Evolutionary conservation across 768 basidiomycete genomes (phyloP).

Genomic region (Steccherinum ochraceum): DNA sequence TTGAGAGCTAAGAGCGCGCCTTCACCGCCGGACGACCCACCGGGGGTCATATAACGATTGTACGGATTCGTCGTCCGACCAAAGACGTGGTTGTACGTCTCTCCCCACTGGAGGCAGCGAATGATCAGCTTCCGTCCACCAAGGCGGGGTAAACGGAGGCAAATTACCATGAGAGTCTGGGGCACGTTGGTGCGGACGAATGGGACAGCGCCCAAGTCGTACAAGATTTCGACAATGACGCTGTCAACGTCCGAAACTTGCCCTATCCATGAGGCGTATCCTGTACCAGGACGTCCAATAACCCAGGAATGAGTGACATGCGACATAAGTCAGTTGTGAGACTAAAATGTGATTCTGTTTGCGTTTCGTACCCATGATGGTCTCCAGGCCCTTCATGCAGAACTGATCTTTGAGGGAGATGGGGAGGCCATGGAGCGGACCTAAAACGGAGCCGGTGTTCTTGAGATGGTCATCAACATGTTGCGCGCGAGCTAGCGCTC

Average conservation of each 20-base stretch:
- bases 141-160: not conserved
- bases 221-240: constrained; percentile 46
- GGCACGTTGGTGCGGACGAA: constrained; percentile 53
- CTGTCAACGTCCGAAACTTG: constrained; percentile 39
- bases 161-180: constrained; percentile 44
- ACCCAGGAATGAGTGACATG: not conserved
- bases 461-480: constrained; percentile 36
- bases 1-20: constrained; percentile 62
- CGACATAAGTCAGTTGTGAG: not conserved
- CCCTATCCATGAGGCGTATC: constrained; percentile 52
- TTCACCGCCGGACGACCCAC: constrained; percentile 86
- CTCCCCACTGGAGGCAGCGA: constrained; percentile 48
- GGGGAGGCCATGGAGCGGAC: constrained; percentile 41
- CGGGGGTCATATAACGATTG: constrained; percentile 63
- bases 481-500: constrained; percentile 34
- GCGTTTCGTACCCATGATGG: constrained; percentile 39
- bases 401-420: constrained; percentile 45
- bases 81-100: constrained; percentile 75
- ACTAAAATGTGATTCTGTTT: not conserved
- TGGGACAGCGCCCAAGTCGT: constrained; percentile 50
- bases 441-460: constrained; percentile 33
- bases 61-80: constrained; percentile 74
- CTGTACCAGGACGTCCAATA: constrained; percentile 22
- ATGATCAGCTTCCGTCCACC: not conserved
- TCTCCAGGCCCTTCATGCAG: constrained; percentile 55